Evolutionary conservation across 2,329 filamentous ascomycete species (phyloP).

Genomic region (Ophiocordyceps unilateralis): DNA sequence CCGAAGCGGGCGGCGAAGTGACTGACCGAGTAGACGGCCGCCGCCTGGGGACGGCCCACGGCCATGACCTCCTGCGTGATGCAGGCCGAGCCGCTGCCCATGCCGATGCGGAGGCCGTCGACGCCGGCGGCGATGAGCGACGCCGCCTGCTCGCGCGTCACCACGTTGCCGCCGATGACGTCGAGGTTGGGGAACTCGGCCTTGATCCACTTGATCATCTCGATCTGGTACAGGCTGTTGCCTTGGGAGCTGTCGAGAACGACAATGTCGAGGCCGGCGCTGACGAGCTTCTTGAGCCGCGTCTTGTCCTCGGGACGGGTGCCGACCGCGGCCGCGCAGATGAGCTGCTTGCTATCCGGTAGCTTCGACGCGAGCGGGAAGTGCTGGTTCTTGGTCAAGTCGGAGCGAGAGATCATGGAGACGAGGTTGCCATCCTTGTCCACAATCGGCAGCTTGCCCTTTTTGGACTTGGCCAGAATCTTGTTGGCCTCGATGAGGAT

Average conservation of each 20-base stretch:
- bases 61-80: conserved; percentile 99
- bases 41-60: conserved; percentile 88
- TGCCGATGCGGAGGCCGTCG: conserved; percentile 93
- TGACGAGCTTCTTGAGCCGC: conserved; percentile 72
- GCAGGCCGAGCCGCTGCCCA: conserved; percentile 95
- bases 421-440: conserved; percentile 72
- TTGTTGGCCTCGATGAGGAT: conserved; percentile 78
- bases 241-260: conserved; percentile 93
- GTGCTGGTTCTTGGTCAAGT: conserved; percentile 96
- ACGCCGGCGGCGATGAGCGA: conserved; percentile 81
- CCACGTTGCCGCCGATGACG: conserved; percentile 96
- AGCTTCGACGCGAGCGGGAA: conserved; percentile 95
- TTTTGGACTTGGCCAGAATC: conserved; percentile 88
- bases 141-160: conserved; percentile 92
- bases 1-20: conserved; percentile 84
- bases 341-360: conserved; percentile 90
- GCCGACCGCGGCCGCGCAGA: conserved; percentile 87
- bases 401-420: conserved; percentile 83
- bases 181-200: conserved; percentile 68
- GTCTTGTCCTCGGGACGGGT: conserved; percentile 86
- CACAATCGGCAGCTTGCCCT: conserved; percentile 91
- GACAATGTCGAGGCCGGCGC: conserved; percentile 89
- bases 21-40: conserved; percentile 78
- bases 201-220: conserved; percentile 97
- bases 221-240: conserved; percentile 96